Percentiles rank a stretch among this genome's conserved stretches.
These are phyloP conservation scores for Aspergillus hancockii DNA, from an alignment of 495 filamentous ascomycete genomes.

Conservation along the genomic window DNA sequence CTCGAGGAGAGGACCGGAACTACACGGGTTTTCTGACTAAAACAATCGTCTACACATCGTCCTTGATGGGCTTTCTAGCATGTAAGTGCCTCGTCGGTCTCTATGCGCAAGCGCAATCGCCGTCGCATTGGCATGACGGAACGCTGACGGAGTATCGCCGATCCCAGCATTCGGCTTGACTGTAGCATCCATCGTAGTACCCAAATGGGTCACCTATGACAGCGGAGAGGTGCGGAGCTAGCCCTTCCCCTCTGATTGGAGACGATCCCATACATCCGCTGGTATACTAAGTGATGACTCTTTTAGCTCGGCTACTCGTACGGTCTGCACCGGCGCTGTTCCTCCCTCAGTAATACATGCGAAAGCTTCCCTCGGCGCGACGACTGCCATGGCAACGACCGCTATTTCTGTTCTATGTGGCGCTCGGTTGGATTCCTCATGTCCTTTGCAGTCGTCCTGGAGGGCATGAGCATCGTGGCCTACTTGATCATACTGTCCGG, in stretches of 20 bases:
- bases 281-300: slow-evolving; percentile 18
- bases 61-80: slow-evolving; percentile 59
- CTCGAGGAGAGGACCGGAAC: slow-evolving; percentile 44
- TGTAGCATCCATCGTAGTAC: slow-evolving; percentile 69
- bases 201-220: slow-evolving; percentile 78
- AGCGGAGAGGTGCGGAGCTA: slow-evolving; percentile 52
- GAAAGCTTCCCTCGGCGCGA: slow-evolving; percentile 59
- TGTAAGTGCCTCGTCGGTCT: slow-evolving; percentile 45
- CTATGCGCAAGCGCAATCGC: no score
- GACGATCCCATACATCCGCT: neutral
- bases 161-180: slow-evolving; percentile 75
- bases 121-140: neutral
- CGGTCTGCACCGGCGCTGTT: slow-evolving; percentile 81
- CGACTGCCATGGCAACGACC: slow-evolving; percentile 68
- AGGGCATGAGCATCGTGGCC: slow-evolving; percentile 72
- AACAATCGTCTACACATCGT: slow-evolving; percentile 58
- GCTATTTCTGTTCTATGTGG: slow-evolving; percentile 91
- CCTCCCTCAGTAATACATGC: slow-evolving; percentile 59
- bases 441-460: slow-evolving; percentile 73
- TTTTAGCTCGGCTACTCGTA: slow-evolving; percentile 62
- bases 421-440: slow-evolving; percentile 82
- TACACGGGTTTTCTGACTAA: slow-evolving; percentile 51
- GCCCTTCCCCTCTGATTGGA: neutral
- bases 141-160: neutral
- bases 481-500: slow-evolving; percentile 75